Evolutionary conservation across 352 stramenopile genomes (phyloP), one percentile per base, ranked within the genome.

Genomic region (Phytophthora palmivora): DNA sequence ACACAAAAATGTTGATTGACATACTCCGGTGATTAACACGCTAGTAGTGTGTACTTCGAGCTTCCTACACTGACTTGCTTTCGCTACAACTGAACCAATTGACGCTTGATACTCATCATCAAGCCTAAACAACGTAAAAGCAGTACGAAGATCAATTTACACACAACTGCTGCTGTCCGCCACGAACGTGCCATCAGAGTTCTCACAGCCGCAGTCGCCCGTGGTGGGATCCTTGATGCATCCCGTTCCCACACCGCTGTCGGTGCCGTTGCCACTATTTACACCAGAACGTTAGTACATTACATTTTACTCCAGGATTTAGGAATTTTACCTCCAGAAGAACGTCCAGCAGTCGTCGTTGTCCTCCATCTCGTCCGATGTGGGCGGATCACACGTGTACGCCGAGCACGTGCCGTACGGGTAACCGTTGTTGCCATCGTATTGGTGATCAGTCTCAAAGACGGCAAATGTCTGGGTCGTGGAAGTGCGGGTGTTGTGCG

Each of bases 341-440:
- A 78, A 78, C 14, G 64, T 78, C 65, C 61, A 76, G 43, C 55
- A 69, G 39, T 76, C 66, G 4, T 58, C 30, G 41, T 73, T 63
- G 9, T 49, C 16, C 26, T 43, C 22, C 66, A 72, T 70, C 38
- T 64, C 4, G 9, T 39, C 22, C n/a, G 16, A 32, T 1, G 39
- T 58, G 0, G 44, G 24, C 3, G 42, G 16, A 14, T 59, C 26
- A 38, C 66, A 78, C 24, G 61, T 67, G 61, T 70, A 78, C 10
- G 70, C 70, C 33, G 41, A 47, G 63, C 61, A 78, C 2, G 34
- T 61, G 30, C 70, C 70, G 47, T 78, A 78, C 49, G 70, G 65
- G 24, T 58, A 53, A 36, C 70, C 65, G 43, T 78, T 16, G 39
- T 64, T 73, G 37, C 53, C 57, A 21, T 76, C 66, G 44, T 73